phyloP scores from a whole-genome alignment of 495 filamentous ascomycete species.

The Tuber magnatum region DNA sequence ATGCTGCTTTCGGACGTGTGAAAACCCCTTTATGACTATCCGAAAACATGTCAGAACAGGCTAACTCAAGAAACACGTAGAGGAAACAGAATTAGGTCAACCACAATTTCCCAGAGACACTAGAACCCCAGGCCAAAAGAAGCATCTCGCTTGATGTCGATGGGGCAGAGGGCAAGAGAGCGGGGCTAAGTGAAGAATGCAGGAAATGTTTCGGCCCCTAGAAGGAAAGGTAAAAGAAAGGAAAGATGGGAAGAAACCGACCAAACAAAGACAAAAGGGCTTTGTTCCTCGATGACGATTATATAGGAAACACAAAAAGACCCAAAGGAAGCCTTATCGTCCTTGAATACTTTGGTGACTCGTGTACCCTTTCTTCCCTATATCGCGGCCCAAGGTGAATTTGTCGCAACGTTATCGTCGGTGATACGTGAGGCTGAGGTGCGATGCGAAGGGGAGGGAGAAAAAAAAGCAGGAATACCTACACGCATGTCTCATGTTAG shows the following conservation, averaged over 20 bases:
- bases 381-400: conserved; percentile 21
- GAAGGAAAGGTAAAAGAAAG: conserved; percentile 14
- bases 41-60: conserved; percentile 38
- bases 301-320: not conserved
- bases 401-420: conserved; percentile 15
- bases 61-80: conserved; percentile 37
- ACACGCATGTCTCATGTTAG: conserved; percentile 35
- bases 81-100: conserved; percentile 29
- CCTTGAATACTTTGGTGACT: conserved; percentile 12
- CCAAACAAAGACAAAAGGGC: conserved; percentile 6
- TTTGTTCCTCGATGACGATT: not conserved
- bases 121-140: not conserved
- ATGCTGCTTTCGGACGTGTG: conserved; percentile 19
- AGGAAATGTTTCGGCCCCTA: conserved; percentile 18
- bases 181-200: conserved; percentile 23
- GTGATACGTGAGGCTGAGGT: conserved; percentile 24
- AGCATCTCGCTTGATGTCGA: not conserved
- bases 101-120: conserved; percentile 22
- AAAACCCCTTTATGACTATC: conserved; percentile 34
- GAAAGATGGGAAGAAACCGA: conserved; percentile 13
- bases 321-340: conserved; percentile 12
- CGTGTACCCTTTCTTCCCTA: conserved; percentile 21
- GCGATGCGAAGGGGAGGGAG: conserved; percentile 9
- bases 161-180: conserved; percentile 20
- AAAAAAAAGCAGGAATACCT: conserved; percentile 11